Base-by-base conservation (phyloP, 192 early-diverging fungal genomes). In the Podila verticillata region DNA sequence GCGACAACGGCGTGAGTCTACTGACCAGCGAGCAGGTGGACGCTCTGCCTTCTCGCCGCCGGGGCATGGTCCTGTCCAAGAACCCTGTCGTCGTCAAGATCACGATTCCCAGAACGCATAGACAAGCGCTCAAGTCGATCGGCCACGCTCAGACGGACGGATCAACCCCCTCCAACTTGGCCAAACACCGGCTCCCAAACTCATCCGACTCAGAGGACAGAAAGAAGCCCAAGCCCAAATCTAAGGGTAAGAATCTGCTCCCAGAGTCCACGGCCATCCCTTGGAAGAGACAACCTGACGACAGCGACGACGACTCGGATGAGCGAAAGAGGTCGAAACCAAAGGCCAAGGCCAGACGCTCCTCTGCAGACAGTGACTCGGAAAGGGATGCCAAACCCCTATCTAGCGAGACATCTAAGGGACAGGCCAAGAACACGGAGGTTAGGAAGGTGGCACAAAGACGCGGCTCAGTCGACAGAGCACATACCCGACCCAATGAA, bases 41-140 rank as follows among this genome's bases (percentile, higher is more conserved):
- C 13, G 75, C 70, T 19, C 57, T 79, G n/a, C 68, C 69, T 1
- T 26, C 47, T 56, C 34, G 63, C 32, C 6, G 36, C 22, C 32
- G 13, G 15, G 49, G 47, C 24, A 67, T 71, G 68, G 49, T 44
- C 22, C 7, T 79, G 60, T 70, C 75, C 29, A 66, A 59, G 4
- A 48, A 48, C 4, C 75, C 75, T 13, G 64, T 70, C 5, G 65
- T 79, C 26, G 56, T 79, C 59, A 79, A 65, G 47, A 79, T 79
- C 63, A 71, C 31, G 57, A 79, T 79, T 61, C 75, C 75, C 65
- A 34, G 36, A 17, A 59, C 58, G 15, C 44, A 26, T 32, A 51
- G 58, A 5, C 63, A 15, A 65, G 59, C 34, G 4, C 32, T 22
- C 60, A 57, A 35, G 10, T 47, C 34, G 24, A 49, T 26, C 6